Base-by-base conservation (phyloP, 2,329 filamentous ascomycete species). In the Sarocladium brachiariae region DNA sequence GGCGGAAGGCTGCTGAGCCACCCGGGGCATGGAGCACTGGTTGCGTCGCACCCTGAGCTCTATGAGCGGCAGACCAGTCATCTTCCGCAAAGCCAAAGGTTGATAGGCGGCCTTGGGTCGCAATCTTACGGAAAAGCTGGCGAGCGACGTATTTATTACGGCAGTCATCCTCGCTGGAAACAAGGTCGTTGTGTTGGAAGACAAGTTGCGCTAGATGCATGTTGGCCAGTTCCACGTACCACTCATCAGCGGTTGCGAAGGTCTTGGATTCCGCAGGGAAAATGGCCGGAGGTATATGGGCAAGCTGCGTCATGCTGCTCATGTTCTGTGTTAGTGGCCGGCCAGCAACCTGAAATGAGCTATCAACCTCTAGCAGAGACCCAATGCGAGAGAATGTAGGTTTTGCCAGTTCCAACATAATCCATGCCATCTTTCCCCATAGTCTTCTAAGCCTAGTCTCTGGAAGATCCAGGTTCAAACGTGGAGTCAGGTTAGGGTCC, bases 111-210 rank as follows among this genome's bases (percentile, higher is more conserved):
- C 59, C 60, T 61, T 0, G 37, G 47, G 55, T 57, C 4, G 63
- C 63, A 4, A 70, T 50, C 37, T 55, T 64, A 4, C 65, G 67
- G 52, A 73, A 73, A 0, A 74, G 54, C 21, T 68, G 63, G 3
- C 69, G 68, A 4, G 68, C 64, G 2, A 72, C 62, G 49, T 71
- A 72, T 52, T 74, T 73, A 24, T 66, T 68, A 3, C 67, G 60
- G 41, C 63, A 68, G 51, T 75, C 70, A 10, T 69, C 65, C 23
- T 63, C 68, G 2, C 61, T 58, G 0, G 52, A 50, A 2, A 71
- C 57, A 1, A 64, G 56, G 35, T 71, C 63, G 53, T 73, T 72
- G 47, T 63, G 66, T 54, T 74, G 69, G 49, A 70, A 70, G 9
- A 61, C 18, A 2, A 73, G 59, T n/a, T 69, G 65, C 19, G 58